Percentiles rank a stretch among this genome's conserved stretches.
Conservation (phyloP, 1,139 yeast species). For the Yamadazyma dendronema region DNA sequence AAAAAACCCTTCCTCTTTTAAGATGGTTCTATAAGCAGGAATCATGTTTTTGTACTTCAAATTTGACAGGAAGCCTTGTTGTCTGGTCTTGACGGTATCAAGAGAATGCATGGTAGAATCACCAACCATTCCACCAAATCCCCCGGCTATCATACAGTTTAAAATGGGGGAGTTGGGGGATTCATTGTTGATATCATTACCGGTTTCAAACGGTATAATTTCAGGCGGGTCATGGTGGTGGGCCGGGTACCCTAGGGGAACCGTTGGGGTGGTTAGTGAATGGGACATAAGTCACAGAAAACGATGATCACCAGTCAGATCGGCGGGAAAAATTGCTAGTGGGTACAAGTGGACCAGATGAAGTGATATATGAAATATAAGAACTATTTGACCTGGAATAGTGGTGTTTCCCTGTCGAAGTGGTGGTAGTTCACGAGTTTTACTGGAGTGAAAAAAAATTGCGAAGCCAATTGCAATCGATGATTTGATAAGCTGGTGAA, state of each 20-base stretch:
- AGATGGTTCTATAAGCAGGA: conserved; percentile 70
- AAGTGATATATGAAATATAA: too few relatives aligned
- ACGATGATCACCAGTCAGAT: too few relatives aligned
- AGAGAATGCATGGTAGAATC: conserved; percentile 92
- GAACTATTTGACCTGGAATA: too few relatives aligned
- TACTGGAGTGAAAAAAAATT: not conserved
- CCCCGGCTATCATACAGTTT: conserved; percentile 83
- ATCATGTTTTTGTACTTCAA: conserved; percentile 64
- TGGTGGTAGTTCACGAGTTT: too few relatives aligned
- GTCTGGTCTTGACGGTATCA: conserved; percentile 95
- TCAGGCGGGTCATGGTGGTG: conserved; percentile 16
- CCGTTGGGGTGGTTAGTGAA: conserved; percentile 40
- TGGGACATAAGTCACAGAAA: conserved; percentile 23
- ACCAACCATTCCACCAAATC: conserved; percentile 91
- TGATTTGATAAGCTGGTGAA: not conserved
- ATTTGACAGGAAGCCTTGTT: conserved; percentile 81
- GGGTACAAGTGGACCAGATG: too few relatives aligned
- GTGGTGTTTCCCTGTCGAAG: too few relatives aligned
- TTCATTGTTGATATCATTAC: conserved; percentile 4
- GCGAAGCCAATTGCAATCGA: not conserved
- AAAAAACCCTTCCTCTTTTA: conserved; percentile 77
- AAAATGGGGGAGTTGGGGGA: conserved; percentile 41
- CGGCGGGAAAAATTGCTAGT: too few relatives aligned
- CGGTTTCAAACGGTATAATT: not conserved
- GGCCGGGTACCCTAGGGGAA: conserved; percentile 39